These are phyloP conservation scores for Neurospora sp. DNA, from an alignment of 495 filamentous ascomycete species.

Conservation along the genomic window DNA sequence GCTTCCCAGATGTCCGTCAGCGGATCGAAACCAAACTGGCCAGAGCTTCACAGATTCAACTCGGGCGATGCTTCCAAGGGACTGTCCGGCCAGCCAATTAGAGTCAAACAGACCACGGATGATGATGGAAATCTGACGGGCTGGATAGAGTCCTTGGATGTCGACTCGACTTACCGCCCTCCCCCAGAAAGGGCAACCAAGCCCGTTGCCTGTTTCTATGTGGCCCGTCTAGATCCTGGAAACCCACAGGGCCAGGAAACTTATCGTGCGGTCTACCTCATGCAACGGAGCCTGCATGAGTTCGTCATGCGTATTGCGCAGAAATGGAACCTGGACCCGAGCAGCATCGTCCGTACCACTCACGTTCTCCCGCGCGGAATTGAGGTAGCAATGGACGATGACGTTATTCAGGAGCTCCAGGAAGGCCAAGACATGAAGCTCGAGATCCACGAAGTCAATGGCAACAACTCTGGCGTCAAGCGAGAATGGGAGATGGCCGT, in stretches of 20 bases:
- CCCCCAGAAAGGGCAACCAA: slow-evolving; percentile 62
- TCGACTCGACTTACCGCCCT: slow-evolving; percentile 76
- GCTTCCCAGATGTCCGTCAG: slow-evolving; percentile 38
- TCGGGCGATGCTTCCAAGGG: slow-evolving; percentile 27
- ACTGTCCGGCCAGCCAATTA: slow-evolving; percentile 41
- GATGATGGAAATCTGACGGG: slow-evolving; percentile 52
- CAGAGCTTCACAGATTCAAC: slow-evolving; percentile 33
- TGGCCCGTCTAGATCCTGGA: slow-evolving; percentile 49
- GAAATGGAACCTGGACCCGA: slow-evolving; percentile 70
- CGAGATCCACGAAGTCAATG: slow-evolving; percentile 33
- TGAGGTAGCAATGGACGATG: slow-evolving; percentile 81
- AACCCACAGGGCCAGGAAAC: slow-evolving; percentile 49
- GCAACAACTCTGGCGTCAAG: slow-evolving; percentile 24
- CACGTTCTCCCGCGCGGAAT: slow-evolving; percentile 63
- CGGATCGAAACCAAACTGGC: slow-evolving; percentile 37
- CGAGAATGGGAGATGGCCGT: slow-evolving; percentile 45
- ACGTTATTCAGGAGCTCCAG: slow-evolving; percentile 72
- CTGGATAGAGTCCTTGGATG: slow-evolving; percentile 86
- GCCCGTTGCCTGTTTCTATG: slow-evolving; percentile 79
- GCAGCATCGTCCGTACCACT: slow-evolving; percentile 56
- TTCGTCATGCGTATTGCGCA: slow-evolving; percentile 58
- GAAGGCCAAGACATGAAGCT: slow-evolving; percentile 85
- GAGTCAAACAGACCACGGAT: slow-evolving; percentile 31
- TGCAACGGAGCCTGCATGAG: slow-evolving; percentile 60
- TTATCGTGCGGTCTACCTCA: slow-evolving; percentile 82